A percentile compares a stretch with the other conserved stretches of the same genome.
These are phyloP conservation scores for Curvularia hawaiiensis DNA, from an alignment of 2,329 filamentous ascomycete species.

Conservation along the genomic window DNA sequence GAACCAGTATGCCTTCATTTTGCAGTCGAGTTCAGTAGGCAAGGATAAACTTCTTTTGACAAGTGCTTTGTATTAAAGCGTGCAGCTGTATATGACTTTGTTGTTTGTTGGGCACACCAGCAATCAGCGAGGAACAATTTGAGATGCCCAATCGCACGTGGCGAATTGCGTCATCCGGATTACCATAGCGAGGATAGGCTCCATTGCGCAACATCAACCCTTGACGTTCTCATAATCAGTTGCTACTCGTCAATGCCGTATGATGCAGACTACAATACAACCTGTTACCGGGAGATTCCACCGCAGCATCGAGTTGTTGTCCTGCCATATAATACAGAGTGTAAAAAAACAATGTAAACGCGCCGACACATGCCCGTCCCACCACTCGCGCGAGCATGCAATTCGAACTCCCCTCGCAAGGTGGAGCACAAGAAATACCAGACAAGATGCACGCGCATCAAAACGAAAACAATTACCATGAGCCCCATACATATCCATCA, in stretches of 20 bases:
- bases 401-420: background rate
- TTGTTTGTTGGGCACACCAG: conserved; percentile 5
- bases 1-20: conserved; percentile 74
- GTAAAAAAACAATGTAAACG: conserved; percentile 2
- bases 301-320: background rate
- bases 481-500: conserved; percentile 22
- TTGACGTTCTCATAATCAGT: background rate
- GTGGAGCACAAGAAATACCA: conserved; percentile 1
- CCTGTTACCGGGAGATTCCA: background rate
- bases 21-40: background rate
- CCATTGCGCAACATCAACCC: background rate
- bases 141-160: conserved; percentile 28
- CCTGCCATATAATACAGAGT: conserved; percentile 9
- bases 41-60: background rate
- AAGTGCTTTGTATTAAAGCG: background rate
- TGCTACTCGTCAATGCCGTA: background rate
- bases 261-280: conserved; percentile 1
- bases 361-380: conserved; percentile 5
- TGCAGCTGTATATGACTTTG: conserved; percentile 5
- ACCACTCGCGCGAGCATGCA: conserved; percentile 1
- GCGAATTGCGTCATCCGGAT: conserved; percentile 36
- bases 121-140: conserved; percentile 10
- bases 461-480: conserved; percentile 20
- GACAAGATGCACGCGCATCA: conserved; percentile 7
- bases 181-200: conserved; percentile 26